Percentiles rank a stretch among this genome's conserved stretches.
phyloP scores from a whole-genome alignment of 2,329 filamentous ascomycete genomes.

The Orbilia oligospora region DNA sequence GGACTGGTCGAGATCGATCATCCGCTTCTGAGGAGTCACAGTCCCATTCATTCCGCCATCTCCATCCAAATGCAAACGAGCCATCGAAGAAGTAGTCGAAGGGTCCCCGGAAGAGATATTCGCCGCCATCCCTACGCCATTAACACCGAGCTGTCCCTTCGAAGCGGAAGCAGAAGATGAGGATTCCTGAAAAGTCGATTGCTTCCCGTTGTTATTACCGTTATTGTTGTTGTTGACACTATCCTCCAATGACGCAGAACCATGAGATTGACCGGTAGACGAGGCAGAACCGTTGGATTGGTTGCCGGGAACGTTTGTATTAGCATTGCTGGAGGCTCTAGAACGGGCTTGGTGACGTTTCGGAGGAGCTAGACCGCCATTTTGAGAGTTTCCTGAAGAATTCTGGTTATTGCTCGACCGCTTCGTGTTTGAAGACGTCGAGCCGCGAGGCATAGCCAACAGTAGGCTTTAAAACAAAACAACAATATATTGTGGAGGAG shows the following conservation, averaged over 20 bases:
- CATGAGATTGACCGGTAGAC: conserved; percentile 59
- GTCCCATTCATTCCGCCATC: conserved; percentile 61
- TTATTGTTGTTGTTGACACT: conserved; percentile 13
- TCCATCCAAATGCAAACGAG: conserved; percentile 60
- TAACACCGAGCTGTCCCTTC: conserved; percentile 43
- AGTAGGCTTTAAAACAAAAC: conserved; percentile 37
- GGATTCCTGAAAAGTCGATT: conserved; percentile 42
- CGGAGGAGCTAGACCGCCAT: conserved; percentile 62
- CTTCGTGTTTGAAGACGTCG: conserved; percentile 64
- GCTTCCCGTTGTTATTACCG: conserved; percentile 6
- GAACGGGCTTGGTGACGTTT: conserved; percentile 63
- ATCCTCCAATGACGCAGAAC: conserved; percentile 55
- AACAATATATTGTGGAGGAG: conserved; percentile 27
- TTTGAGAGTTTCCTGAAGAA: conserved; percentile 46
- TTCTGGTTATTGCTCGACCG: conserved; percentile 63
- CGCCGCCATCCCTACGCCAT: conserved; percentile 48
- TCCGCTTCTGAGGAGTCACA: conserved; percentile 61
- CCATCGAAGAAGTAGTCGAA: conserved; percentile 61
- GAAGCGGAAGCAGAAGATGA: no score
- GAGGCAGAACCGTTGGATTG: conserved; percentile 41
- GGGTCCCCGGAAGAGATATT: conserved; percentile 57
- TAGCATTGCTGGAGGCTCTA: conserved; percentile 63
- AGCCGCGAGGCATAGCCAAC: conserved; percentile 62
- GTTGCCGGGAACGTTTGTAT: conserved; percentile 41
- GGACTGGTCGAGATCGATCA: conserved; percentile 64